Evolutionary conservation across 306 rosid genomes (phyloP).

Genomic region (Rubus idaeus): DNA sequence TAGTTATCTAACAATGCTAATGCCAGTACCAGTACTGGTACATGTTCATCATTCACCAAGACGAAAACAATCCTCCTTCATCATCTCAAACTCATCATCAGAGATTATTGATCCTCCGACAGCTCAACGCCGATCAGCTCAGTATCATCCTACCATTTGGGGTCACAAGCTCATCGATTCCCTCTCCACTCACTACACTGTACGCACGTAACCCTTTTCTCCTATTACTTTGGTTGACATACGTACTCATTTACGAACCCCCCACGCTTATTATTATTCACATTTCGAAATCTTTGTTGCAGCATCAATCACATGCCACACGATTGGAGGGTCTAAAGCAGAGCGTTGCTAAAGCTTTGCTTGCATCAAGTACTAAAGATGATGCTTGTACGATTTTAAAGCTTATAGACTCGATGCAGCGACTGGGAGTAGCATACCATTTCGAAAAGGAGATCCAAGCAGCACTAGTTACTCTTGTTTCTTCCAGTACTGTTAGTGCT

Average conservation of each 20-base stretch:
- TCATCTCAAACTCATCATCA: not conserved
- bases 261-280: too few relatives aligned
- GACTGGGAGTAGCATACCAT: slow-evolving; percentile 34
- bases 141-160: slow-evolving; percentile 34
- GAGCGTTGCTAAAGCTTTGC: not conserved
- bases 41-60: not conserved
- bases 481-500: not conserved
- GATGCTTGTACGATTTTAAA: not conserved
- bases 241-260: too few relatives aligned
- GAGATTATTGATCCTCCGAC: not conserved
- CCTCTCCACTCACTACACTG: slow-evolving; percentile 20
- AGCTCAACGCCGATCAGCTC: slow-evolving; percentile 23
- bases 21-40: not conserved
- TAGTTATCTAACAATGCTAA: not conserved
- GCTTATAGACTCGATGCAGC: slow-evolving; percentile 19
- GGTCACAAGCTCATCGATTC: slow-evolving; percentile 23
- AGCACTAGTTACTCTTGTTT: not conserved
- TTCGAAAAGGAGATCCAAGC: slow-evolving; percentile 29
- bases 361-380: not conserved
- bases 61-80: not conserved
- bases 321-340: slow-evolving; percentile 22
- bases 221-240: not conserved
- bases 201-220: not conserved
- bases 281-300: not conserved
- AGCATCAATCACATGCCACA: slow-evolving; percentile 21